Evolutionary conservation across 768 basidiomycete genomes (phyloP), one percentile per base, ranked within the genome.

Genomic region (Boletus rex-veris): DNA sequence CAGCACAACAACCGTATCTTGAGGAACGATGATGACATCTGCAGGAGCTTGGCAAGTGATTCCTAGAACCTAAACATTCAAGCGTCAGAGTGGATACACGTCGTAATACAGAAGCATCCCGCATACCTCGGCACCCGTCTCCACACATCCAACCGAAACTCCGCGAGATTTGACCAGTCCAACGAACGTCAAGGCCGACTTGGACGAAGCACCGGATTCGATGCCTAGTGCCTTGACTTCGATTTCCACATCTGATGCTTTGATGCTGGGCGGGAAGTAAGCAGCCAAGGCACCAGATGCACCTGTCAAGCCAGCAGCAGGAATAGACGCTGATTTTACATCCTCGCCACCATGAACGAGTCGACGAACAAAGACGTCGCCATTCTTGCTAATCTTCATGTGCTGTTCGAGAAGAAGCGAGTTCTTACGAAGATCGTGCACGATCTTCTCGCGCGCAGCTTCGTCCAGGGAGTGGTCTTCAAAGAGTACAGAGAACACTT

Each of bases 351-450:
- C 67, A 14, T 71, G 58, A 9, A 72, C 61, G 16, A 70, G 59
- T 35, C 70, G 55, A 37, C 67, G 64, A 45, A 71, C 69, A 8
- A 58, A 58, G 15, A 72, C 48, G 3, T 65, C 58, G 18, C 70
- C 69, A 26, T 52, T 52, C 52, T 58, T 58, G 38, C 40, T 43
- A n/a, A 72, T 58, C 62, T 64, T 65, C 55, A 69, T 61, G 26
- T 69, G 65, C 30, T 69, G 63, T 26, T 69, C 65, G 16, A 69
- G 58, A 12, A 67, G 58, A 8, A 68, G 52, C 0, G 58, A 40
- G 36, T 69, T 70, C 35, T 59, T 59, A 26, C 67, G 68, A 10
- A 69, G 55, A 21, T 58, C 60, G 33, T 67, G 58, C 16, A 69
- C 60, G 14, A 54, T 48, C 48, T 57, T 61, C 62, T 62, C 68